phyloP scores from a whole-genome alignment of 2,329 filamentous ascomycete species.

The Ophiostoma montium region DNA sequence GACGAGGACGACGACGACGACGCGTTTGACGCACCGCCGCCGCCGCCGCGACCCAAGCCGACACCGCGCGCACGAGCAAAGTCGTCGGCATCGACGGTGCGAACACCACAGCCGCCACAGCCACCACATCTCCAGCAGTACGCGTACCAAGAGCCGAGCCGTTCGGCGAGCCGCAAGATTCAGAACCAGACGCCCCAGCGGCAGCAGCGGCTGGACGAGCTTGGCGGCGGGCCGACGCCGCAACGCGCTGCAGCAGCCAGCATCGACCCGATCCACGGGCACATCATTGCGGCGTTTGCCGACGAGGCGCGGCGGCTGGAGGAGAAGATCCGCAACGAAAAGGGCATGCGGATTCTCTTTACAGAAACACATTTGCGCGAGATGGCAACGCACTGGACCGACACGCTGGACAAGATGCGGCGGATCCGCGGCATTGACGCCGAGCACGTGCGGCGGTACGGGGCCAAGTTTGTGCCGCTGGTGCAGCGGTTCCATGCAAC shows the following conservation, averaged over 20 bases:
- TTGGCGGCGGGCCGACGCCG: slow-evolving; percentile 46
- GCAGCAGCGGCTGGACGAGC: slow-evolving; percentile 24
- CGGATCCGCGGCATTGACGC: slow-evolving; percentile 47
- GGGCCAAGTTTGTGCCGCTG: slow-evolving; percentile 44
- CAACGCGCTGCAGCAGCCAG: slow-evolving; percentile 33
- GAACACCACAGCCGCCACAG: too few relatives aligned
- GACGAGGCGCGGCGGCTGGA: slow-evolving; percentile 44
- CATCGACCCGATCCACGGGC: slow-evolving; percentile 34
- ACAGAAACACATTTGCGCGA: slow-evolving; percentile 54
- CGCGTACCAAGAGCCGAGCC: slow-evolving; percentile 1
- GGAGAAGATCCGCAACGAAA: slow-evolving; percentile 45
- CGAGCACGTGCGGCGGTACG: slow-evolving; percentile 48
- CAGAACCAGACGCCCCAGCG: slow-evolving; percentile 11
- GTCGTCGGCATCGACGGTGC: not conserved
- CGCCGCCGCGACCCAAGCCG: not conserved
- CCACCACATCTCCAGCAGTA: slow-evolving; percentile 10
- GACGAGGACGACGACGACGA: slow-evolving; percentile 24
- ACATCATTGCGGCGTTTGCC: slow-evolving; percentile 52
- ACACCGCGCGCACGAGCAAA: not conserved
- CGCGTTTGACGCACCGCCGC: not conserved
- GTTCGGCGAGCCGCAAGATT: slow-evolving; percentile 7
- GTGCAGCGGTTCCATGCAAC: slow-evolving; percentile 33
- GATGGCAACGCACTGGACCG: slow-evolving; percentile 60
- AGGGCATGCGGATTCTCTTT: slow-evolving; percentile 48
- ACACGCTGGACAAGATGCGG: slow-evolving; percentile 45